phyloP scores from a whole-genome alignment of 1,284 basidiomycete species.

The Cystobasidiaceae sp. region DNA sequence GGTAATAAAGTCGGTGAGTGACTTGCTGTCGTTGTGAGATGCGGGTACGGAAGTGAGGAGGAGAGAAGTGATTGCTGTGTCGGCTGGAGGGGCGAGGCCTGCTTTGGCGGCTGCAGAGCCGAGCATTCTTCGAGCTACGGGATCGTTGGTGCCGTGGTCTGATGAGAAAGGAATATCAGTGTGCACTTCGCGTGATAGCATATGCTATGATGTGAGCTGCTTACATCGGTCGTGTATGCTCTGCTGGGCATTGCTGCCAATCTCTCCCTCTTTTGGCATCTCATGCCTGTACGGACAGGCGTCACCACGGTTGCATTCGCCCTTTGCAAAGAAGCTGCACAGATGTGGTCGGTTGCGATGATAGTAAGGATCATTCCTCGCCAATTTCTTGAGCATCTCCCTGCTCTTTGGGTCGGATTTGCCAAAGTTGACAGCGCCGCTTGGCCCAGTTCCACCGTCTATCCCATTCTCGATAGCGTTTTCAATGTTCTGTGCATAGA shows the following conservation, averaged over 20 bases:
- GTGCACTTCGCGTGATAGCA: too few species aligned
- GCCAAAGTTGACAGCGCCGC: conserved; percentile 42
- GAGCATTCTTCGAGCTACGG: conserved; percentile 84
- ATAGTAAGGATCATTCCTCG: conserved; percentile 90
- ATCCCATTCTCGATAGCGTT: conserved; percentile 34
- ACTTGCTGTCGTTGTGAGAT: conserved; percentile 11
- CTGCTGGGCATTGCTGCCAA: conserved; percentile 69
- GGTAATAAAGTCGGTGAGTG: conserved; percentile 14
- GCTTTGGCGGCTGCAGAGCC: conserved; percentile 64
- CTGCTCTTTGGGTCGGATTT: conserved; percentile 59
- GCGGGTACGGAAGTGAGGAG: conserved; percentile 80
- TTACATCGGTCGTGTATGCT: conserved; percentile 78
- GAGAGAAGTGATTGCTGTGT: conserved; percentile 76
- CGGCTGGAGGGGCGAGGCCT: conserved; percentile 84
- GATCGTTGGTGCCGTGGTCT: conserved; percentile 79
- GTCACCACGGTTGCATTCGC: conserved; percentile 81
- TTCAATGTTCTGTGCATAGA: conserved; percentile 78
- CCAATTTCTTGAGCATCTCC: conserved; percentile 91
- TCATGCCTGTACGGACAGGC: conserved; percentile 97
- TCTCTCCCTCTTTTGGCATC: conserved; percentile 59
- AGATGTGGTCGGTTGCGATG: conserved; percentile 90
- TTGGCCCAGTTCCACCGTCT: conserved; percentile 34
- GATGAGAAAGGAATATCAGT: too few species aligned
- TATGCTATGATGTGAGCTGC: conserved; percentile 48
- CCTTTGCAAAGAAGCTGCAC: conserved; percentile 94